Conservation (phyloP, 257 asterid species). For the Salvia splendens region DNA sequence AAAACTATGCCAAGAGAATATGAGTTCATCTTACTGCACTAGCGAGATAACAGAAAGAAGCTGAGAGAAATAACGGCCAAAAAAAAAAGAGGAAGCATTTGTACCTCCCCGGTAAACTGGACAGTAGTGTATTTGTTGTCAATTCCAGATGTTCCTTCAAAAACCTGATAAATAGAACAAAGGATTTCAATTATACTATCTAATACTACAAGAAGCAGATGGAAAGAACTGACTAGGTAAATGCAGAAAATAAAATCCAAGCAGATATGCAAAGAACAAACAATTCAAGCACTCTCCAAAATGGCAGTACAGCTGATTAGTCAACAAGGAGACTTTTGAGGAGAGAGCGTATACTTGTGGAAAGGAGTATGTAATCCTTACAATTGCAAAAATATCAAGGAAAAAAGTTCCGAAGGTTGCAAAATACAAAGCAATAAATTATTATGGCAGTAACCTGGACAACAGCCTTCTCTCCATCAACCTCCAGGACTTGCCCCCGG, state of each 20-base stretch:
- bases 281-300: slow-evolving; percentile 24
- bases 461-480: slow-evolving; percentile 97
- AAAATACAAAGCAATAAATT: slow-evolving; percentile 11
- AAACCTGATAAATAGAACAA: slow-evolving; percentile 54
- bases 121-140: slow-evolving; percentile 92
- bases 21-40: neutral
- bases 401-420: neutral
- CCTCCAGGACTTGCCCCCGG: slow-evolving; percentile 96
- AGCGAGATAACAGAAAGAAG: slow-evolving; percentile 20
- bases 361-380: slow-evolving; percentile 13
- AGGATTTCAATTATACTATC: slow-evolving; percentile 5
- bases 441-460: slow-evolving; percentile 65
- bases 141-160: slow-evolving; percentile 94
- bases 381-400: slow-evolving; percentile 4
- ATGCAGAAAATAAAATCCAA: slow-evolving; percentile 15
- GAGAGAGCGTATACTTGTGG: neutral
- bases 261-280: slow-evolving; percentile 23
- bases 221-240: slow-evolving; percentile 9
- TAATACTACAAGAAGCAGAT: slow-evolving; percentile 14
- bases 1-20: neutral
- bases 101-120: slow-evolving; percentile 97
- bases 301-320: slow-evolving; percentile 9
- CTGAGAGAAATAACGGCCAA: slow-evolving; percentile 19
- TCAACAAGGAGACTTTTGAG: slow-evolving; percentile 7
- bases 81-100: neutral